Evolutionary conservation across 331 rosid genomes (phyloP), one percentile per base, ranked within the genome.

Genomic region (Quercus phellos): DNA sequence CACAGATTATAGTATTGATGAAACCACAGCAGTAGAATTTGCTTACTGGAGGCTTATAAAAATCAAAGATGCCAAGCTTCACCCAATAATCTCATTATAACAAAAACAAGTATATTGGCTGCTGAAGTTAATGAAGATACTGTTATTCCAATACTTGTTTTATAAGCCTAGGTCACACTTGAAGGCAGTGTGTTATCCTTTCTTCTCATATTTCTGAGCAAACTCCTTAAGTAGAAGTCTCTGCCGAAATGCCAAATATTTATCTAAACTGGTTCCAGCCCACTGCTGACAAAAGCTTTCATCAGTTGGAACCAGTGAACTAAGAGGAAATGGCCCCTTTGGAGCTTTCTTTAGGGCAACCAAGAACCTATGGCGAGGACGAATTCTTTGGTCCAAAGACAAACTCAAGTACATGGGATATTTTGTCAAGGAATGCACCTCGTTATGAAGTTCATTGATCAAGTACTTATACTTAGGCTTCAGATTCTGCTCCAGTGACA

Each of bases 301-400:
- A 74, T 95, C 99, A 10, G 97, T 95, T 55, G 98, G 99, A 71
- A 95, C 92, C 10, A 95, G 78, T 74, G 97, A 91, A 77, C 96
- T 85, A 30, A 95, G 90, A 50, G 99, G 99, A 84, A 95, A 95
- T 3, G 99, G 99, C 5, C 99, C 99, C 78, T 93, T 90, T 13
- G 99, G 98, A 70, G 92, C 98, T 90, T 93, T 95, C 97, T 93
- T 91, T 51, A 95, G 88, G 21, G 88, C 84, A 84, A 95, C 97
- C 80, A 95, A 83, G 89, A 93, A 95, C 83, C 86, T 87, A 78
- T 95, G 98, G 70, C 99, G 99, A 73, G 99, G 99, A 34, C 99
- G 99, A 60, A 95, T 95, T 89, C 99, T 90, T 86, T 95, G 97
- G 74, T 95, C 96, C 77, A 95, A 85, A 54, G 99, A 95, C 85